These are phyloP conservation scores for Penicillium sp. DNA, from an alignment of 2,329 filamentous ascomycete genomes.

Conservation along the genomic window DNA sequence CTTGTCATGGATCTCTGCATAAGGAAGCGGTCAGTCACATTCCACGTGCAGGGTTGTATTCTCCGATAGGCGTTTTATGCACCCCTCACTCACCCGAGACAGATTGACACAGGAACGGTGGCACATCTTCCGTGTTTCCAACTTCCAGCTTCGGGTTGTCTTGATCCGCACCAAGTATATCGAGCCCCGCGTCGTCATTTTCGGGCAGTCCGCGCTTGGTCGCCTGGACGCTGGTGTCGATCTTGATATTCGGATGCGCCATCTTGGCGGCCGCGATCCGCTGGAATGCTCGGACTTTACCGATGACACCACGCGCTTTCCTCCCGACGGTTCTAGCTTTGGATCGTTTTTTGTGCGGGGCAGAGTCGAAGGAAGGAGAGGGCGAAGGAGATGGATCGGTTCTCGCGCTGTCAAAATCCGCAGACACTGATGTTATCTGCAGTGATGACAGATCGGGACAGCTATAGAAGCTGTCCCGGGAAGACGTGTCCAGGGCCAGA, in stretches of 20 bases:
- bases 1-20: slow-evolving; percentile 57
- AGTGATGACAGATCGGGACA: slow-evolving; percentile 45
- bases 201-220: slow-evolving; percentile 42
- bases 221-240: slow-evolving; percentile 40
- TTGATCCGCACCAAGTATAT: slow-evolving; percentile 29
- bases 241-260: slow-evolving; percentile 43
- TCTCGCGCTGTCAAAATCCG: slow-evolving; percentile 26
- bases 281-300: slow-evolving; percentile 43
- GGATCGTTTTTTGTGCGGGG: slow-evolving; percentile 34
- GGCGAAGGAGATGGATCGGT: slow-evolving; percentile 35
- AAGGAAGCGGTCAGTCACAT: slow-evolving; percentile 16
- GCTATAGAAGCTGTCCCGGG: slow-evolving; percentile 45
- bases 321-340: slow-evolving; percentile 37
- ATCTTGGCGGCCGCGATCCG: slow-evolving; percentile 43
- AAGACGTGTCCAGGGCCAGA: slow-evolving; percentile 42
- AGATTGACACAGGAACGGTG: slow-evolving; percentile 42
- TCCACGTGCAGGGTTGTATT: slow-evolving; percentile 22
- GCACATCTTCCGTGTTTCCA: slow-evolving; percentile 35
- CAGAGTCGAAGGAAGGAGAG: slow-evolving; percentile 30
- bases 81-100: slow-evolving; percentile 37
- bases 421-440: slow-evolving; percentile 31
- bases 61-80: slow-evolving; percentile 18
- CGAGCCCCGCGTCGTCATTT: slow-evolving; percentile 35
- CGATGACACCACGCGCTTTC: slow-evolving; percentile 44
- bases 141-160: slow-evolving; percentile 30